These are phyloP conservation scores for Trichophyton simii DNA, from an alignment of 2,329 filamentous ascomycete species.

Conservation along the genomic window DNA sequence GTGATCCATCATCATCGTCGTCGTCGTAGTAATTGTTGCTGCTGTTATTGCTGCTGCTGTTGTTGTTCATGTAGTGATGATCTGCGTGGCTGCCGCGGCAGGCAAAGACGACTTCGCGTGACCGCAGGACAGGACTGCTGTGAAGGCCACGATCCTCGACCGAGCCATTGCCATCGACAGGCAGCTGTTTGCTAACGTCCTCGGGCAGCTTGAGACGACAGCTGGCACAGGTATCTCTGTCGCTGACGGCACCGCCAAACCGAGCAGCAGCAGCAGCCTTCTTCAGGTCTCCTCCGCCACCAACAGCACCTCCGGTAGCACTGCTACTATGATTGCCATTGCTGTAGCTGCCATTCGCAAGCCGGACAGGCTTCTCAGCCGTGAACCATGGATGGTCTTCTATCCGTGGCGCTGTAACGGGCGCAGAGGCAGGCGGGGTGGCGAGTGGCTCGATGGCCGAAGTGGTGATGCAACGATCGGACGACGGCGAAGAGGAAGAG, in stretches of 20 bases:
- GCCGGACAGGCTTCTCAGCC: conserved; percentile 18
- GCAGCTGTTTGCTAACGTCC: conserved; percentile 41
- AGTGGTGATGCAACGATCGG: conserved; percentile 8
- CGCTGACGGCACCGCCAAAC: conserved; percentile 20
- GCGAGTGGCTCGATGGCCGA: conserved; percentile 14
- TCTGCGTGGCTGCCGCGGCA: conserved; percentile 32
- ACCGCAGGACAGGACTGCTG: conserved; percentile 44
- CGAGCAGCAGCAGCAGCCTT: neutral
- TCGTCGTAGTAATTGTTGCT: conserved; percentile 17
- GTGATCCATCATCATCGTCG: conserved; percentile 16
- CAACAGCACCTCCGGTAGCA: too few species aligned
- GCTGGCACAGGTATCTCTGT: conserved; percentile 45
- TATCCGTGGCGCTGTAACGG: conserved; percentile 22
- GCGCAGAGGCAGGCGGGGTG: conserved; percentile 12
- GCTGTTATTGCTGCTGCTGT: too few species aligned
- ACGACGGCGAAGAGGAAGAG: conserved; percentile 8
- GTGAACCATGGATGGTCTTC: conserved; percentile 43
- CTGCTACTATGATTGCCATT: too few species aligned
- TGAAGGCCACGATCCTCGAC: conserved; percentile 36
- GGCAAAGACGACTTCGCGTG: conserved; percentile 41
- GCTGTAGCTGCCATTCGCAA: conserved; percentile 27
- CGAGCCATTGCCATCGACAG: conserved; percentile 41
- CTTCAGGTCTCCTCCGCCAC: conserved; percentile 13
- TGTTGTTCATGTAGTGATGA: conserved; percentile 10
- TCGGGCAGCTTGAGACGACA: conserved; percentile 45